These are phyloP conservation scores for Thalassiosira hispida DNA, from an alignment of 352 stramenopile species.

Conservation along the genomic window DNA sequence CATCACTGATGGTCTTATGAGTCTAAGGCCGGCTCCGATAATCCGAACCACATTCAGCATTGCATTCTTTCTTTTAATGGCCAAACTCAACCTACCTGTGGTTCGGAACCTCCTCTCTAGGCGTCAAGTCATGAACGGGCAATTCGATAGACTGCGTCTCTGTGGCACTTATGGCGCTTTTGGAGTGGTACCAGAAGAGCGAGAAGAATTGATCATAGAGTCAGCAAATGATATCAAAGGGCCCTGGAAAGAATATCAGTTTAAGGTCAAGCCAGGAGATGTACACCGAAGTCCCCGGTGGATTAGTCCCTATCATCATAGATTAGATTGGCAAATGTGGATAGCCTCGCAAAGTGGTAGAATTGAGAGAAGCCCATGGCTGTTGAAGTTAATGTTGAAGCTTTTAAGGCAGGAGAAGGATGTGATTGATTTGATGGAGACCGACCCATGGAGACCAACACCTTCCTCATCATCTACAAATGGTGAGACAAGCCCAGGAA, in stretches of 20 bases:
- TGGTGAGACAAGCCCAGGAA: constrained; percentile 7
- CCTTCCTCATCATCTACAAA: neutral
- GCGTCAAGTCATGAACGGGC: constrained; percentile 83
- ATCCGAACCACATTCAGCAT: constrained; percentile 44
- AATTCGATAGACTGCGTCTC: constrained; percentile 78
- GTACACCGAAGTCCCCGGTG: constrained; percentile 60
- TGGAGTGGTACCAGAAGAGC: constrained; percentile 70
- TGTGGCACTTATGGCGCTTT: constrained; percentile 85
- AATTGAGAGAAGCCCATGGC: constrained; percentile 63
- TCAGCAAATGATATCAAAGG: constrained; percentile 44
- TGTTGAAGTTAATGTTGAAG: constrained; percentile 62
- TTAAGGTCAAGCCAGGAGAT: constrained; percentile 83
- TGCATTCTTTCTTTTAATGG: constrained; percentile 61
- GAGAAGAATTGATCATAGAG: constrained; percentile 74
- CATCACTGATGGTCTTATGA: constrained; percentile 11
- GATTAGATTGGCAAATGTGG: constrained; percentile 84
- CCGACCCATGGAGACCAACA: constrained; percentile 51
- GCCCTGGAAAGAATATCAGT: constrained; percentile 76
- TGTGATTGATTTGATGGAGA: constrained; percentile 60
- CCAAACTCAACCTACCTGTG: constrained; percentile 70
- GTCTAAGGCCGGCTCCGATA: constrained; percentile 3
- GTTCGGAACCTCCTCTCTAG: constrained; percentile 75
- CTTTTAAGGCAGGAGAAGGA: constrained; percentile 62
- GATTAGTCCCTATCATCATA: constrained; percentile 82
- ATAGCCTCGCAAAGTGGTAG: constrained; percentile 49